Evolutionary conservation across 2,329 filamentous ascomycete species (phyloP), one percentile per base, ranked within the genome.

Genomic region (Colletotrichum acutatum): DNA sequence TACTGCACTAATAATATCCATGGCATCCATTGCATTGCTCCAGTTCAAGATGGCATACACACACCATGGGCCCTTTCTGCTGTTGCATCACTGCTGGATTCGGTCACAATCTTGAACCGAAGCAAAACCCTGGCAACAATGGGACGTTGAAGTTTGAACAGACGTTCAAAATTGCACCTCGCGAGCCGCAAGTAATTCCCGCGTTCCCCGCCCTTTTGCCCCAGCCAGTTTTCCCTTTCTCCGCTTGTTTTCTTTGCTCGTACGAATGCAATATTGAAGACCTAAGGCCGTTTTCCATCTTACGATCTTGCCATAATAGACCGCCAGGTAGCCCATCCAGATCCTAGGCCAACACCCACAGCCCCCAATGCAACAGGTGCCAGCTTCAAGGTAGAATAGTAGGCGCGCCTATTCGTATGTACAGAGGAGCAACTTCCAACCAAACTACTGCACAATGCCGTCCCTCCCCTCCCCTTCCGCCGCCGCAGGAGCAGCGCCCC

Each of bases 21-120:
- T 49, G 19, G 19, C 42, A 34, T 12, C 28, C 32, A 49, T 49
- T 6, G 19, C 42, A 49, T 49, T 11, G 4, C 42, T 49, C 42
- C 42, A 49, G 7, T 22, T 1, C 42, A 22, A 49, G 42, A 7
- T 49, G 7, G 19, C 42, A n/a, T 49, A 49, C 42, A 46, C 42
- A 42, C 5, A 8, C 16, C 37, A 19, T 19, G 16, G 37, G 19
- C 5, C 42, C 19, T n/a, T n/a, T 49, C 42, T n/a, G 42, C 19
- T 19, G 61, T 64, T 54, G 61, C 30, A 54, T 64, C 28, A 28
- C 32, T 32, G 28, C 46, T 54, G 61, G n/a, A 64, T 64, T 49
- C 19, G 14, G 34, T 32, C 22, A 37, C 61, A 52, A 24, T n/a
- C 42, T 46, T 54, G 28, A 37, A 54, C 9, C 46, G 49, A n/a